Evolutionary conservation across 139 green algal genomes (phyloP).

Genomic region (Spirogloea muscicola): DNA sequence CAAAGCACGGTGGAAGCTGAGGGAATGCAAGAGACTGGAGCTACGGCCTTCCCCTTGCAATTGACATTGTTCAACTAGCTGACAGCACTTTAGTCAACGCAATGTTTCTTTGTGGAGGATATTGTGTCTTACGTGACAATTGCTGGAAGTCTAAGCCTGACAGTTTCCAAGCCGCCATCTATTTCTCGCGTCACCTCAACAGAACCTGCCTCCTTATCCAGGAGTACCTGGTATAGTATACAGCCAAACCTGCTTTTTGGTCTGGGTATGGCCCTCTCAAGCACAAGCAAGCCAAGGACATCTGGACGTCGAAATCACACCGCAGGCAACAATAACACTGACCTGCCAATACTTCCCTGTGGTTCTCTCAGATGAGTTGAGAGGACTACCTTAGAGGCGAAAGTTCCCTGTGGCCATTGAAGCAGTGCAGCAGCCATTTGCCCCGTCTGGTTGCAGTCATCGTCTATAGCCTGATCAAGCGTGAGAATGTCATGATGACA

Average conservation of each 20-base stretch:
- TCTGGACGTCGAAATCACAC: too few species aligned
- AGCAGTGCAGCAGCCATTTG: slow-evolving; percentile 88
- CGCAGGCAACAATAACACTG: too few species aligned
- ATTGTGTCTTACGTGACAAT: slow-evolving; percentile 81
- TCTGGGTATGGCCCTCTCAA: too few species aligned
- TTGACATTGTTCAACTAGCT: too few species aligned
- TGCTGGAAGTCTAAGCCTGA: slow-evolving; percentile 68
- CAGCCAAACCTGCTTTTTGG: too few species aligned
- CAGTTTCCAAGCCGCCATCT: slow-evolving; percentile 76
- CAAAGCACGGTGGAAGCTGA: not conserved
- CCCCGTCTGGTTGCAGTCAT: slow-evolving; percentile 72
- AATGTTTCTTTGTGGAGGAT: too few species aligned
- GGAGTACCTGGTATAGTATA: slow-evolving; percentile 19
- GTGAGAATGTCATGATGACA: too few species aligned
- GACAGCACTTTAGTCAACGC: too few species aligned
- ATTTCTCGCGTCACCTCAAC: slow-evolving; percentile 69
- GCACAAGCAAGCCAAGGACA: too few species aligned
- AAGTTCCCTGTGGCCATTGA: slow-evolving; percentile 87
- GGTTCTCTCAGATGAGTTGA: too few species aligned
- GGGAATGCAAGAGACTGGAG: not conserved
- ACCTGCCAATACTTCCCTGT: too few species aligned
- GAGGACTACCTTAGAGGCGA: slow-evolving; percentile 70
- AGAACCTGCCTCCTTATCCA: not conserved
- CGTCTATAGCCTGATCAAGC: slow-evolving; percentile 95
- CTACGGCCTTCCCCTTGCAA: too few species aligned